Base-by-base conservation (phyloP, 208 protist genomes). In the Trypanosoma mega region DNA sequence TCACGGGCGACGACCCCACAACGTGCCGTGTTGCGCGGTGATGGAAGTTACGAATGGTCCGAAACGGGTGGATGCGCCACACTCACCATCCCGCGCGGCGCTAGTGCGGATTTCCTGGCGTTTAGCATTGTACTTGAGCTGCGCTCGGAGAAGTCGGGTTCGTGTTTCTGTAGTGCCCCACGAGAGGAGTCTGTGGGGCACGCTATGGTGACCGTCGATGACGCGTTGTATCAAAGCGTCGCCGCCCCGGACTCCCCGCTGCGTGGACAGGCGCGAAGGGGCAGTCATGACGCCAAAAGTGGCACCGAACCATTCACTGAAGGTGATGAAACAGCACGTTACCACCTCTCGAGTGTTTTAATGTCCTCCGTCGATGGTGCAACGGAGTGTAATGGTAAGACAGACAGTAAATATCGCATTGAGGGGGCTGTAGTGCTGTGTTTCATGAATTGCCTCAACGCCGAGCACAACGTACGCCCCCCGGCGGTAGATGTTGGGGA, bases 381-480 rank as follows among this genome's bases (percentile, higher is more conserved):
- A 12, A 39, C 9, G 11, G 20, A 26, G 16, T 27, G 37, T 3
- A n/a, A 2, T 49, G 12, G 4, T 20, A 43, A 43, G 27, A 49
- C 34, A 4, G 23, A 8, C 6, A 39, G 26, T 21, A 37, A 24
- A 23, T 60, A 33, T 49, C 16, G 8, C 21, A 41, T 62, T 18
- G 44, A 62, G 27, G 21, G 27, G 29, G 45, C 56, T 44, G 52
- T 20, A n/a, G 44, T 21, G 16, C 24, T 49, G 16, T 62, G 56
- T 39, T 39, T 23, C 18, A 62, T 62, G 56, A 51, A 11, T 36
- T 62, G 56, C 36, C 56, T 62, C 14, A 43, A 52, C 24, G 5
- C 39, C 7, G 44, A 49, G 18, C 56, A 62, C 16, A 62, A 62
- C 36, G 31, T 30, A 44, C 41, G 56, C 18, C 56, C 56, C 36